Evolutionary conservation across 2,329 filamentous ascomycete genomes (phyloP), one percentile per base, ranked within the genome.

Genomic region (Cryoendolithus antarcticus): DNA sequence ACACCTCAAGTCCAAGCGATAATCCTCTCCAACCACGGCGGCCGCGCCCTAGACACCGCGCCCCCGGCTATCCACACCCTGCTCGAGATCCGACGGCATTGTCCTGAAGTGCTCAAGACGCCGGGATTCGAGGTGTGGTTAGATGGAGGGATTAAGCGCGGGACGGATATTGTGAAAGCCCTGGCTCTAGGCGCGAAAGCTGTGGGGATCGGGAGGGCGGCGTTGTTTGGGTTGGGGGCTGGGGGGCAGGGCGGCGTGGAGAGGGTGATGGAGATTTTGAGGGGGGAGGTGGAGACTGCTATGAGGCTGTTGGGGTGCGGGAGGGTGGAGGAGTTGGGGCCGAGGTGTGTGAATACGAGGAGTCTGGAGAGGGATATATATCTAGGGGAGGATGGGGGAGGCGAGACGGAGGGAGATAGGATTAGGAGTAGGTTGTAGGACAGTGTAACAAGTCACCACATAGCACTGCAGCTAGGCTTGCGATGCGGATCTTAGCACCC

Each of bases 11-110:
- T 95, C 30, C 75, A 77, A 53, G 89, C 82, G 6, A 81, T 95
- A 42, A 83, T 95, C 39, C 68, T 96, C 12, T 93, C 84, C 12
- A 96, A 96, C 61, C 89, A 96, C 57, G 89, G 89, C 35, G 89
- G 89, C 1, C 73, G 89, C 31, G 84, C 86, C 24, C 66, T 86
- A 34, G 89, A 96, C 57, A 94, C 91, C 48, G 81, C 91, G 1
- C 83, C 83, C 2, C 93, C 88, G 0, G 83, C 77, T 9, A 75
- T 98, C 45, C 89, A 96, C 63, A 77, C 95, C 1, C 72, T 98
- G 24, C 81, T 91, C 21, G 89, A 96, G 68, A 88, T 91, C 9
- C 85, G 94, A 76, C 82, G 81, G 60, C 82, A 82, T 63, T 84
- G 78, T 53, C 86, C 89, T 0, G 75, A 86, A 35, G 65, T 70